Percentiles rank a stretch among this genome's conserved stretches.
phyloP scores from a whole-genome alignment of 805 yeast species.

The Ogataea paradorogensis region DNA sequence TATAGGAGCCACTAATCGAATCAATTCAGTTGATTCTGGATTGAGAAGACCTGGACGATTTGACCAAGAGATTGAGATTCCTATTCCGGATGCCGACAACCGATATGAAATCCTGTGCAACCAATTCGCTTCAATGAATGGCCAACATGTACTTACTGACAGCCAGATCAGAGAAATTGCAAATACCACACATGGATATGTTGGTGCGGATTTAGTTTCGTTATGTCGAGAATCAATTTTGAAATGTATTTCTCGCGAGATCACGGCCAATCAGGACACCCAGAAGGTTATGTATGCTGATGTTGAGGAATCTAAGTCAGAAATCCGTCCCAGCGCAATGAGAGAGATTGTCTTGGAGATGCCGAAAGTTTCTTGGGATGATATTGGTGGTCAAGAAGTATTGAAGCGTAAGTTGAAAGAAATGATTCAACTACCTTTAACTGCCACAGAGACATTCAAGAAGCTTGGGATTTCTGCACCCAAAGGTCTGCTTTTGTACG shows the following conservation, averaged over 20 bases:
- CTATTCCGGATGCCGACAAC: constrained; percentile 86
- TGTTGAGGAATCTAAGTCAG: constrained; percentile 67
- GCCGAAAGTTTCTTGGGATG: constrained; percentile 91
- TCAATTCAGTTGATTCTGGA: constrained; percentile 87
- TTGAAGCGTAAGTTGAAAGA: constrained; percentile 80
- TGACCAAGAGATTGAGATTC: constrained; percentile 88
- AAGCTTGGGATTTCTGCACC: constrained; percentile 86
- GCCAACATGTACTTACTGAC: constrained; percentile 44
- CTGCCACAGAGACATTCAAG: constrained; percentile 73
- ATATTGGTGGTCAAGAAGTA: constrained; percentile 92
- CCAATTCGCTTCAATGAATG: constrained; percentile 54
- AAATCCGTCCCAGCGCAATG: constrained; percentile 96
- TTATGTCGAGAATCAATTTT: constrained; percentile 85
- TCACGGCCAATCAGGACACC: constrained; percentile 29
- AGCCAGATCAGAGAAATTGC: constrained; percentile 66
- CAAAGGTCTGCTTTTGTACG: constrained; percentile 87
- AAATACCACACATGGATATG: constrained; percentile 88
- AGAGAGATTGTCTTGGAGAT: constrained; percentile 90
- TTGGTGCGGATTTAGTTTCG: constrained; percentile 93
- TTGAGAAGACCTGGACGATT: constrained; percentile 89
- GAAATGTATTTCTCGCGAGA: constrained; percentile 68
- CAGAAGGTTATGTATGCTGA: constrained; percentile 54
- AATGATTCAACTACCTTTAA: constrained; percentile 88
- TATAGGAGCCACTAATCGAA: constrained; percentile 92
- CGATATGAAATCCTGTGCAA: constrained; percentile 68